Evolutionary conservation across 202 grass and related monocot genomes (phyloP).

Genomic region (Digitaria exilis): DNA sequence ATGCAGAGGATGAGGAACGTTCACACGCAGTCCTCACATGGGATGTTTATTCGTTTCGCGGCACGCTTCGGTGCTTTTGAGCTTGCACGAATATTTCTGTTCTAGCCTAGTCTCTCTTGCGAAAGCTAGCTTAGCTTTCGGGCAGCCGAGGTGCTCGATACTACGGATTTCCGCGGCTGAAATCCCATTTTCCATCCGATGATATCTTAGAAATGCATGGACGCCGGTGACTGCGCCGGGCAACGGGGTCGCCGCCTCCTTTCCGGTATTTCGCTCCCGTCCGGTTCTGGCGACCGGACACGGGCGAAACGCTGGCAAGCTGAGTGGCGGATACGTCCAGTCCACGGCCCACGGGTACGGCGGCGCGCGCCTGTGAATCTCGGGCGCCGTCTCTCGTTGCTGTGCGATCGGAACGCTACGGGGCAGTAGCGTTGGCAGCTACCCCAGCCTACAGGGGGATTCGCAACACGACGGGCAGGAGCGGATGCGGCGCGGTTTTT

Average conservation of each 20-base stretch:
- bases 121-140: too few relatives aligned
- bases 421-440: neutral
- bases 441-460: too few relatives aligned
- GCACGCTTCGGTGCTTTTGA: slow-evolving; percentile 12
- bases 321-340: neutral
- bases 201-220: neutral
- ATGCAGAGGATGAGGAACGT: too few relatives aligned
- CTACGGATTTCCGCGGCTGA: neutral
- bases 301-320: too few relatives aligned
- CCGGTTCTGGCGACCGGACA: neutral
- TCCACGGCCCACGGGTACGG: neutral
- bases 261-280: neutral
- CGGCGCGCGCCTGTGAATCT: neutral
- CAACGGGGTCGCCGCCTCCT: neutral
- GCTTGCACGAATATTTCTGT: slow-evolving; percentile 4
- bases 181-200: neutral
- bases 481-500: slow-evolving; percentile 54
- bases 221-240: slow-evolving; percentile 28
- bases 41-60: neutral
- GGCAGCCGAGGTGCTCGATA: neutral
- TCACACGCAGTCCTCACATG: slow-evolving; percentile 31
- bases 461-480: slow-evolving; percentile 27
- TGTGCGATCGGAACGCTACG: neutral
- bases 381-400: neutral
- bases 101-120: neutral